Evolutionary conservation across 495 filamentous ascomycete genomes (phyloP).

Genomic region (Filosporella fistucella): DNA sequence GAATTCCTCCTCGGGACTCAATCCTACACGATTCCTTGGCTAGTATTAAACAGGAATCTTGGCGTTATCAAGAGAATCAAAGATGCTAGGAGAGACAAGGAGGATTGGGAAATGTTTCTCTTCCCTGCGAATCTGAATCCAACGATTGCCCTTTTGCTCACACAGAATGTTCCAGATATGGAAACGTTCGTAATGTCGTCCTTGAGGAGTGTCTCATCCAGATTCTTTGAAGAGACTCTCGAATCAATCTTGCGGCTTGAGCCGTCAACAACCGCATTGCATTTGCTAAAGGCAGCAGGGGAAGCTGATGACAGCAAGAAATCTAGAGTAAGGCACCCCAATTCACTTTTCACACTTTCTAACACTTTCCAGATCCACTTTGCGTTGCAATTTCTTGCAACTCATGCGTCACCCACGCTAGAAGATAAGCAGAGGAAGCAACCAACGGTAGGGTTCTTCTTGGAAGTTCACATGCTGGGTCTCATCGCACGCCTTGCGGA

Average conservation of each 20-base stretch:
- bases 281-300: constrained; percentile 77
- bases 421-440: constrained; percentile 45
- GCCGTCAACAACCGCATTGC: constrained; percentile 67
- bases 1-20: constrained; percentile 77
- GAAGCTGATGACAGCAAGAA: constrained; percentile 55
- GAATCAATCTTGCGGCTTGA: constrained; percentile 67
- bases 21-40: constrained; percentile 72
- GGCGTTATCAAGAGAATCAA: constrained; percentile 81
- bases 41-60: constrained; percentile 71
- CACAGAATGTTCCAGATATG: constrained; percentile 62
- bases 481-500: constrained; percentile 80
- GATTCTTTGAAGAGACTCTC: constrained; percentile 50
- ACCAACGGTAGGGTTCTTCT: constrained; percentile 65
- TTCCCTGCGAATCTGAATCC: constrained; percentile 68
- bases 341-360: too few species aligned
- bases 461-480: constrained; percentile 83
- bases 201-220: constrained; percentile 59
- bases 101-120: constrained; percentile 54
- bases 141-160: constrained; percentile 74
- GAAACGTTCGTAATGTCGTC: constrained; percentile 65
- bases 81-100: constrained; percentile 59
- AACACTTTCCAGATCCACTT: constrained; percentile 27
- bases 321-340: constrained; percentile 44
- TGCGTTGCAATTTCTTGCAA: constrained; percentile 1
- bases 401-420: not conserved